phyloP scores from a whole-genome alignment of 1,284 basidiomycete genomes.

The Peniophora sp. region DNA sequence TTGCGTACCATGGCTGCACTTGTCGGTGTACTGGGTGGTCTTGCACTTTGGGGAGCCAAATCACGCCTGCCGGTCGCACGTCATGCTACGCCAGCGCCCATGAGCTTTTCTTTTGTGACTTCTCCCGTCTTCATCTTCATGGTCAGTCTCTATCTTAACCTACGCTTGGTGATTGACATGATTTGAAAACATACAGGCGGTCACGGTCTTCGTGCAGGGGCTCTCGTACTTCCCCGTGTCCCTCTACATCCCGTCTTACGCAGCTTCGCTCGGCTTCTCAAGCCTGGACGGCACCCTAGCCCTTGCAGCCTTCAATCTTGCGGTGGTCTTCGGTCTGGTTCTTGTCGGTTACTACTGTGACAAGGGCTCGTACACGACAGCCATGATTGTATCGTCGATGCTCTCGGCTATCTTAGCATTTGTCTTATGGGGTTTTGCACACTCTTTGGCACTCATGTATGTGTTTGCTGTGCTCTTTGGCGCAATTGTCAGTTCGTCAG shows the following conservation, averaged over 20 bases:
- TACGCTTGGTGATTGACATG: too few relatives aligned
- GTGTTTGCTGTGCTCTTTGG: slow-evolving; percentile 3
- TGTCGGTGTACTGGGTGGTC: slow-evolving; percentile 13
- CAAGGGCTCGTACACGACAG: slow-evolving; percentile 1
- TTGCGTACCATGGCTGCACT: slow-evolving; percentile 17
- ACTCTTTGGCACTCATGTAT: slow-evolving; percentile 1
- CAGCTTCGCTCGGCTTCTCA: slow-evolving; percentile 1
- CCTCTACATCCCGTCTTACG: slow-evolving; percentile 15
- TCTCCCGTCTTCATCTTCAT: slow-evolving; percentile 17
- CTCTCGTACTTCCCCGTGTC: slow-evolving; percentile 21
- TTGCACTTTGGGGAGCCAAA: slow-evolving; percentile 16
- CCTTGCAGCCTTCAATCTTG: slow-evolving; percentile 1
- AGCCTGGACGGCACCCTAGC: slow-evolving; percentile 1
- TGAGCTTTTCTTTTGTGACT: slow-evolving; percentile 17
- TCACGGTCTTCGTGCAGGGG: slow-evolving; percentile 17
- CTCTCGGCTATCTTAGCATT: neutral
- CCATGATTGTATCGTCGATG: slow-evolving; percentile 1
- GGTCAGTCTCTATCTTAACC: slow-evolving; percentile 9
- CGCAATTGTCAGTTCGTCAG: neutral
- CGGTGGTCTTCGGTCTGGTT: slow-evolving; percentile 2
- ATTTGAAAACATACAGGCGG: slow-evolving; percentile 7
- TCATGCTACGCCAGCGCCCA: slow-evolving; percentile 17
- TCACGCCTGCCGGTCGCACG: slow-evolving; percentile 15
- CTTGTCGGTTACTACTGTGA: slow-evolving; percentile 3
- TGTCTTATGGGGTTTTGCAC: slow-evolving; percentile 2